Conservation (phyloP, 768 basidiomycete species). For the Hypholoma sublateritium region DNA sequence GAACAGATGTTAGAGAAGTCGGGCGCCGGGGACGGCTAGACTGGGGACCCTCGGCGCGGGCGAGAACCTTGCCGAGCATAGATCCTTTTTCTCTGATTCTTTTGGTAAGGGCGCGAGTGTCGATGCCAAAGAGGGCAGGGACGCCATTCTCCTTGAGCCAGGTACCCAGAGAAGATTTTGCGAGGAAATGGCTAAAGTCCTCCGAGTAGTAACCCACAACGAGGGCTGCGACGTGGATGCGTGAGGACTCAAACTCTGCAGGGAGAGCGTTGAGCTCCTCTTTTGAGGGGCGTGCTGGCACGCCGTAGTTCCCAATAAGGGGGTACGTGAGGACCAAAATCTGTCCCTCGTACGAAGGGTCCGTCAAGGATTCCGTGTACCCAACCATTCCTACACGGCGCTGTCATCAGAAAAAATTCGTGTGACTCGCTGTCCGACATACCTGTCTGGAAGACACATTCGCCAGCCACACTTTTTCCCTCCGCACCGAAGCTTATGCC, state of each 20-base stretch:
- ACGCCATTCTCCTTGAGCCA: constrained; percentile 97
- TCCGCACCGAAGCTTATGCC: constrained; percentile 95
- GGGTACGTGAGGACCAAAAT: constrained; percentile 98
- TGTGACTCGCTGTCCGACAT: constrained; percentile 26
- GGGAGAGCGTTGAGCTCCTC: constrained; percentile 56
- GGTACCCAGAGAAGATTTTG: constrained; percentile 77
- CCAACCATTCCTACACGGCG: constrained; percentile 98
- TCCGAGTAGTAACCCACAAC: constrained; percentile 93
- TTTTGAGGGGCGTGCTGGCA: constrained; percentile 65
- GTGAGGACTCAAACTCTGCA: constrained; percentile 87
- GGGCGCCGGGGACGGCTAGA: constrained; percentile 34
- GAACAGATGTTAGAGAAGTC: constrained; percentile 45
- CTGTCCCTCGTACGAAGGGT: constrained; percentile 97
- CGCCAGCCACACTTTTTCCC: constrained; percentile 88
- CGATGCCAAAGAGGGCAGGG: constrained; percentile 93
- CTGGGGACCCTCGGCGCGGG: constrained; percentile 51
- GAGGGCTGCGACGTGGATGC: constrained; percentile 91
- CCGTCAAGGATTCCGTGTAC: constrained; percentile 96
- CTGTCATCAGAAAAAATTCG: constrained; percentile 12
- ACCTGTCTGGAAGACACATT: constrained; percentile 99
- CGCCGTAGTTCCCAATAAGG: constrained; percentile 95
- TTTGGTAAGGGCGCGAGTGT: constrained; percentile 96
- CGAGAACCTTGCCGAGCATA: constrained; percentile 84
- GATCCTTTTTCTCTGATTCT: constrained; percentile 92
- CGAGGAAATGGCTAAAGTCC: constrained; percentile 93